A percentile compares a stretch with the other conserved stretches of the same genome.
Evolutionary conservation across 2,329 filamentous ascomycete species (phyloP).

Genomic region (Zymoseptoria ardabiliae): DNA sequence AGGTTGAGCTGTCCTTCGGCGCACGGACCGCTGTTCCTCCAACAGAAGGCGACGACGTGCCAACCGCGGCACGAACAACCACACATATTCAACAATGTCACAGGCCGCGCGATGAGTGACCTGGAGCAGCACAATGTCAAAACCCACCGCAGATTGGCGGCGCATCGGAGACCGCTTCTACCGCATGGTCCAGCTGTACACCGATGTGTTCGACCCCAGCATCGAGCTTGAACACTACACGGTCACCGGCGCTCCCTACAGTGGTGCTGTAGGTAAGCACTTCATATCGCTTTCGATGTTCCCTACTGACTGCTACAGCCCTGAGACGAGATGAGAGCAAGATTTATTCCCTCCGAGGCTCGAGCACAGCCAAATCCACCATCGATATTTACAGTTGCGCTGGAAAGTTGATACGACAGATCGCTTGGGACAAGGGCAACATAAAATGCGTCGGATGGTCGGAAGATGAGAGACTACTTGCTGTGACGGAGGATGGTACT

Average conservation of each 20-base stretch:
- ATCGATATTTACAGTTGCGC: slow-evolving; percentile 94
- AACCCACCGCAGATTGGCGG: slow-evolving; percentile 86
- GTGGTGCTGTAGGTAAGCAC: slow-evolving; percentile 75
- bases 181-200: slow-evolving; percentile 89
- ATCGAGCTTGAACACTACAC: slow-evolving; percentile 92
- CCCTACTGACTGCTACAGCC: slow-evolving; percentile 47
- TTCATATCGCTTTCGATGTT: neutral
- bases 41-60: slow-evolving; percentile 3
- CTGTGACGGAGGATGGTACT: slow-evolving; percentile 81
- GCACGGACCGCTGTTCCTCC: neutral
- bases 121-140: slow-evolving; percentile 35
- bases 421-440: slow-evolving; percentile 76
- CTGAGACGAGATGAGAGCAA: slow-evolving; percentile 84
- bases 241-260: slow-evolving; percentile 84
- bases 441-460: slow-evolving; percentile 93
- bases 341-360: slow-evolving; percentile 67
- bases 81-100: neutral
- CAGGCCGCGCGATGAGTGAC: neutral
- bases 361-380: slow-evolving; percentile 65
- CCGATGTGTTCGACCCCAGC: slow-evolving; percentile 84
- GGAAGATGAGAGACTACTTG: slow-evolving; percentile 83
- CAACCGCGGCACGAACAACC: neutral
- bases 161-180: slow-evolving; percentile 90
- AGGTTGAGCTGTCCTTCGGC: neutral
- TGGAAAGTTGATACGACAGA: slow-evolving; percentile 63